Evolutionary conservation across 768 basidiomycete genomes (phyloP), one percentile per base, ranked within the genome.

Genomic region (Boletus speciosus): DNA sequence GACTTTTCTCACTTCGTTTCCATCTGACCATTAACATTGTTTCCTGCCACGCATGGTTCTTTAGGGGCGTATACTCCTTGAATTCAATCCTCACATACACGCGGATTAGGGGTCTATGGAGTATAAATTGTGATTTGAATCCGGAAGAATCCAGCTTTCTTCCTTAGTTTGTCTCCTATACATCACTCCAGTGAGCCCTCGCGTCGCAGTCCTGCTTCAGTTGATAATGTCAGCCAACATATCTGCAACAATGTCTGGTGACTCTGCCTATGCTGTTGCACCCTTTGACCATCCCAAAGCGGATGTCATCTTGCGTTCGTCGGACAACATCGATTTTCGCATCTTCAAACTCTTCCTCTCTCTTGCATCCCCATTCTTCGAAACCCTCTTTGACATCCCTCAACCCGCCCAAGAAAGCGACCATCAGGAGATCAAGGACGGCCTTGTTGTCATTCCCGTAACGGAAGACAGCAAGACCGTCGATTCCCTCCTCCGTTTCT

Each of bases 301-400:
- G 6, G 60, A 69, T 15, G n/a, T 70, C 44, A 60, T 68, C 40
- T 32, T 70, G 25, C 69, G 61, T 10, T 64, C 68, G 8, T 61
- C 56, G 5, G 70, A 69, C 57, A 57, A 59, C 3, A 46, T 72
- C 21, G 63, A 74, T 45, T 59, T 74, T 34, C 64, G 57, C 3
- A 56, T 73, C 14, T 57, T 57, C 42, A 57, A 36, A 11, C 52
- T 63, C n/a, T 66, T 74, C 34, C 67, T 74, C 15, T 61, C 64
- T 15, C 61, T 68, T 54, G 47, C 47, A 11, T 57, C 55, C 31
- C 55, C 70, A 0, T 61, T 73, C 47, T 78, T 74, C 47, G 56
- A 64, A 21, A 55, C 61, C 21, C 69, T 76, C 58, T 71, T 75
- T 44, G 48, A 52, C 10, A 53, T 71, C 0, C 67, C 68, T 0